Evolutionary conservation across 2,329 filamentous ascomycete species (phyloP), one percentile per base, ranked within the genome.

Genomic region (Diaporthe vexans): DNA sequence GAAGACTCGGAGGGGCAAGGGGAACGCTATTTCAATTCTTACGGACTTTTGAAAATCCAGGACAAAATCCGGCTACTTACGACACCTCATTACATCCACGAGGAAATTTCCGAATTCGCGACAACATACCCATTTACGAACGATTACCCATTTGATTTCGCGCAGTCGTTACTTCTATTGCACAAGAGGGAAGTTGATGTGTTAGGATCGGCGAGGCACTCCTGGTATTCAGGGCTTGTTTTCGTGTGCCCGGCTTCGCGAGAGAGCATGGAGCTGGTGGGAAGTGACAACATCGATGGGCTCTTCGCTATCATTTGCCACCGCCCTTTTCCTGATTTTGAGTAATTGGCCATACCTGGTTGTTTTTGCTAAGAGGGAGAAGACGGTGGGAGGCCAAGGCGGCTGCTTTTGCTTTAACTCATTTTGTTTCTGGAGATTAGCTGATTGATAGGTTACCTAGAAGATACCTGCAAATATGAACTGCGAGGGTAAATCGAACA

Each of bases 391-490:
- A 29, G 51, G 35, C 26, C 46, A 29, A 29, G 43, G 58, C 33
- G 46, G 52, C 35, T 56, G 46, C 59, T 71, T 51, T 56, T 63
- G 59, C 59, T 43, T 67, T 37, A 21, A 29, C 21, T 67, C 19
- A 46, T 61, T 46, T 52, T 46, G 40, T 51, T 46, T 54, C 65
- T 59, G 65, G 52, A 56, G 40, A 48, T 65, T 51, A 72, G 51
- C 59, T 72, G 73, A 52, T 72, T 59, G 40, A 57, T 67, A 72
- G 68, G 58, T 61, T 51, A 67, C 69, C 68, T 72, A 72, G 71
- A 71, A 74, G 73, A 74, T 74, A 74, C 73, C 73, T 74, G 58
- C 68, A 74, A 61, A 74, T 74, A 72, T 67, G 73, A 51, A 33
- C n/a, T 46, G 58, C 58, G 37, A 74, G 68, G 68, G 48, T 54